phyloP scores from a whole-genome alignment of 2,329 filamentous ascomycete genomes.

The Alternaria metachromatica region DNA sequence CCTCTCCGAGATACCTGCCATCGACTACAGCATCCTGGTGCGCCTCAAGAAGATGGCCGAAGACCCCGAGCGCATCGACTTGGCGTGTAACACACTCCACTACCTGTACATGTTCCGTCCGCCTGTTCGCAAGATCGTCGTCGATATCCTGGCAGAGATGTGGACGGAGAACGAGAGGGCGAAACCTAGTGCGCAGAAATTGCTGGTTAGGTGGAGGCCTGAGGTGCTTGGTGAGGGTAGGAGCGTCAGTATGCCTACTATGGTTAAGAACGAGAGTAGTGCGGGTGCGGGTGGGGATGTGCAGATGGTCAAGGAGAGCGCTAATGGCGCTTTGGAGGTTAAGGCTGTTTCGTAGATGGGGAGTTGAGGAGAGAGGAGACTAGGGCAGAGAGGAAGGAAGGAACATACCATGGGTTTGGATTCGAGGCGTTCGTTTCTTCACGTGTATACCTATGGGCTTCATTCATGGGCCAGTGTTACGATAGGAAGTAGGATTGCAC shows the following conservation, averaged over 20 bases:
- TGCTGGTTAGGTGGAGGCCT: slow-evolving; percentile 64
- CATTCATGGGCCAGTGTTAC: not conserved
- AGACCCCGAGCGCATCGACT: slow-evolving; percentile 67
- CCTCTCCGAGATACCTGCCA: slow-evolving; percentile 85
- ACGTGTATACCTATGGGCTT: not conserved
- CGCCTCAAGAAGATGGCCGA: slow-evolving; percentile 70
- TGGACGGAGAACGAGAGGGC: slow-evolving; percentile 59
- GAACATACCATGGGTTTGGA: not conserved
- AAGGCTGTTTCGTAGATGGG: slow-evolving; percentile 28
- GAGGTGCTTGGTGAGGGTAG: slow-evolving; percentile 48
- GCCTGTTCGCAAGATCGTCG: slow-evolving; percentile 62
- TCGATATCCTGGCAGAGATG: slow-evolving; percentile 65
- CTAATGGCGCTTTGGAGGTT: slow-evolving; percentile 38
- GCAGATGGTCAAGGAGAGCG: slow-evolving; percentile 28
- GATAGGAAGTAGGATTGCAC: not conserved
- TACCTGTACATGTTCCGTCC: slow-evolving; percentile 60
- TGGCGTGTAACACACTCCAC: slow-evolving; percentile 65
- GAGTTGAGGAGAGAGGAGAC: not conserved
- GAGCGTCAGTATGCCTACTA: slow-evolving; percentile 10
- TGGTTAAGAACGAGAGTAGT: slow-evolving; percentile 31
- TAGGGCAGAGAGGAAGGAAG: not conserved
- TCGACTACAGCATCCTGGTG: slow-evolving; percentile 74
- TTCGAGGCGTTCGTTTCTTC: not conserved
- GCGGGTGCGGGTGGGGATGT: slow-evolving; percentile 1
- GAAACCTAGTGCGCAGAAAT: slow-evolving; percentile 58